phyloP scores from a whole-genome alignment of 176 grass and related monocot genomes.

The Carex cristatella region DNA sequence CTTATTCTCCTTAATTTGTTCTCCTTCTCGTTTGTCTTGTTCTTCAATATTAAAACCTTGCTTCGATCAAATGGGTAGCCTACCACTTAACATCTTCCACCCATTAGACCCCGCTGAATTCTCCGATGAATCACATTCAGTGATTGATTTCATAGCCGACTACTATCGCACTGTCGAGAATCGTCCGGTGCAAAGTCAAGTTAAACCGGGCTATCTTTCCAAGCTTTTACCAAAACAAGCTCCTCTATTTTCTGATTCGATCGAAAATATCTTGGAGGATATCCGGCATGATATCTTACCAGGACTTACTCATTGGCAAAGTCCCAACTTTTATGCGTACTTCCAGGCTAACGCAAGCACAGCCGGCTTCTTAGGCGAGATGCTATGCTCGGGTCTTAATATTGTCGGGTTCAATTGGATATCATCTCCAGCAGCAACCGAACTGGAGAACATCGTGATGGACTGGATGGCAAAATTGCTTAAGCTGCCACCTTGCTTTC shows the following conservation, averaged over 20 bases:
- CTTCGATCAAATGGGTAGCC: constrained; percentile 24
- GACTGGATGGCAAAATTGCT: constrained; percentile 71
- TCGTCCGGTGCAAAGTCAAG: constrained; percentile 29
- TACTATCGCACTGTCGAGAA: constrained; percentile 43
- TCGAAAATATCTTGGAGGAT: constrained; percentile 38
- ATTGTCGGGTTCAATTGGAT: constrained; percentile 80
- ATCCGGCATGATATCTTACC: constrained; percentile 53
- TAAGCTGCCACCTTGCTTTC: constrained; percentile 40
- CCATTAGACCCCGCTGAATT: constrained; percentile 25
- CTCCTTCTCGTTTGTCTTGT: background rate
- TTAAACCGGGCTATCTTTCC: constrained; percentile 34
- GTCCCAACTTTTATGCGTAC: constrained; percentile 59
- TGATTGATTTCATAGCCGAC: constrained; percentile 34
- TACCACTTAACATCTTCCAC: background rate
- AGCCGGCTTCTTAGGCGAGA: constrained; percentile 75
- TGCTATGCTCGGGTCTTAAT: constrained; percentile 62
- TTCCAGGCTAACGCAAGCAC: constrained; percentile 66
- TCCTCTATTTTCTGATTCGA: constrained; percentile 14
- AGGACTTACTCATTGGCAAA: constrained; percentile 69
- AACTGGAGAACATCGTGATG: constrained; percentile 65
- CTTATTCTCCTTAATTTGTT: background rate
- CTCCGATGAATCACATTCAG: background rate
- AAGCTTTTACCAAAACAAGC: constrained; percentile 26
- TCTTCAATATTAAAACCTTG: background rate
- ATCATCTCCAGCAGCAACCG: constrained; percentile 60